These are phyloP conservation scores for Tricholoma terreum DNA, from an alignment of 768 basidiomycete genomes.

Conservation along the genomic window DNA sequence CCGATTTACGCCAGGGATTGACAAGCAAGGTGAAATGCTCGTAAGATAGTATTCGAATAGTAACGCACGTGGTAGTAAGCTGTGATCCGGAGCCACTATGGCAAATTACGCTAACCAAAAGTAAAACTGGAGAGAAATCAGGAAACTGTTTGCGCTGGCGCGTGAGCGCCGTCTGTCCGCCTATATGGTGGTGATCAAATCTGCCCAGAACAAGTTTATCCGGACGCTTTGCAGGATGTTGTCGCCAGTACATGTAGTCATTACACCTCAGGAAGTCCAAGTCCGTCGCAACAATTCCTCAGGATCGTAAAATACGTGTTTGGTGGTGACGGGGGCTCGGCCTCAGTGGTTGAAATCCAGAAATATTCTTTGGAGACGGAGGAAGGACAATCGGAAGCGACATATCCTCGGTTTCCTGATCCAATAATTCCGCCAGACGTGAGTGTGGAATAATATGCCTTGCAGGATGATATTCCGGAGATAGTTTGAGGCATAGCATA, in stretches of 20 bases:
- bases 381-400: neutral
- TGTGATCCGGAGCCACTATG: too few relatives aligned
- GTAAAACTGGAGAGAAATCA: too few relatives aligned
- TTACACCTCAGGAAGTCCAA: neutral
- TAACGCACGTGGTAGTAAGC: too few relatives aligned
- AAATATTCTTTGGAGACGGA: neutral
- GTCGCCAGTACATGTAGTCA: neutral
- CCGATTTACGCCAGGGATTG: too few relatives aligned
- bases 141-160: too few relatives aligned
- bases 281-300: neutral
- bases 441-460: conserved; percentile 26
- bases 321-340: conserved; percentile 14
- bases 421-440: conserved; percentile 21
- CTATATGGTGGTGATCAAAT: too few relatives aligned
- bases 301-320: neutral
- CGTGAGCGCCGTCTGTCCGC: too few relatives aligned
- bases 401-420: conserved; percentile 6
- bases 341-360: conserved; percentile 10
- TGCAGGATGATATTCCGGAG: conserved; percentile 4
- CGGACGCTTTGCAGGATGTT: too few relatives aligned
- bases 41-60: too few relatives aligned
- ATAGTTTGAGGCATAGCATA: neutral
- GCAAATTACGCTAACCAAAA: too few relatives aligned
- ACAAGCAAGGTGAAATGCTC: too few relatives aligned
- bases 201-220: too few relatives aligned